Evolutionary conservation across 1,139 yeast genomes (phyloP).

Genomic region (Yamadazyma mexicana): DNA sequence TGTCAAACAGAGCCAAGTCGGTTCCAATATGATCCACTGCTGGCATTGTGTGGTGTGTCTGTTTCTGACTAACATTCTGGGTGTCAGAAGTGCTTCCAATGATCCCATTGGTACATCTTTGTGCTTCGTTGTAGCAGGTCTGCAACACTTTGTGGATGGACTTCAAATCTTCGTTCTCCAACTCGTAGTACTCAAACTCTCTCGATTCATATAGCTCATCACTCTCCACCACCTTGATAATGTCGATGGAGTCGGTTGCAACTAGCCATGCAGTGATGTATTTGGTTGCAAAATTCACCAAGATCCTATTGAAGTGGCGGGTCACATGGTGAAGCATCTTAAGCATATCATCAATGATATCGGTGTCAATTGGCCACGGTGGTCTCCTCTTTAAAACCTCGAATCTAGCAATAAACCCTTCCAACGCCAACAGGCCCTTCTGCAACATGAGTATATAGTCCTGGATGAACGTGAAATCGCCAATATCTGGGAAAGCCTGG

Average conservation of each 20-base stretch:
- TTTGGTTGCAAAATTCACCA: not conserved
- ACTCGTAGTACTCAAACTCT: not conserved
- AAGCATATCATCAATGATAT: not conserved
- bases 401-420: not conserved
- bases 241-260: not conserved
- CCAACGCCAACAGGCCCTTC: conserved; percentile 24
- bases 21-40: too few relatives aligned
- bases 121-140: not conserved
- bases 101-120: not conserved
- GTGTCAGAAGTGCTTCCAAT: not conserved
- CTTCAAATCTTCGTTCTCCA: not conserved
- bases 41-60: too few relatives aligned
- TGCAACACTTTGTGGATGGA: not conserved
- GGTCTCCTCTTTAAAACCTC: not conserved
- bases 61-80: not conserved
- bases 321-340: not conserved
- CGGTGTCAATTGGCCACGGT: not conserved
- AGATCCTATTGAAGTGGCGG: not conserved
- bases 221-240: not conserved
- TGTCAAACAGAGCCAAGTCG: not conserved
- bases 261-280: conserved; percentile 3
- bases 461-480: conserved; percentile 37
- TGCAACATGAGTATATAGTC: conserved; percentile 28
- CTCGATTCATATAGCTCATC: not conserved
- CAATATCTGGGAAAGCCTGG: conserved; percentile 13